Percentiles rank a stretch among this genome's conserved stretches.
phyloP scores from a whole-genome alignment of 2,329 filamentous ascomycete genomes.

The Alternaria gansuensis region DNA sequence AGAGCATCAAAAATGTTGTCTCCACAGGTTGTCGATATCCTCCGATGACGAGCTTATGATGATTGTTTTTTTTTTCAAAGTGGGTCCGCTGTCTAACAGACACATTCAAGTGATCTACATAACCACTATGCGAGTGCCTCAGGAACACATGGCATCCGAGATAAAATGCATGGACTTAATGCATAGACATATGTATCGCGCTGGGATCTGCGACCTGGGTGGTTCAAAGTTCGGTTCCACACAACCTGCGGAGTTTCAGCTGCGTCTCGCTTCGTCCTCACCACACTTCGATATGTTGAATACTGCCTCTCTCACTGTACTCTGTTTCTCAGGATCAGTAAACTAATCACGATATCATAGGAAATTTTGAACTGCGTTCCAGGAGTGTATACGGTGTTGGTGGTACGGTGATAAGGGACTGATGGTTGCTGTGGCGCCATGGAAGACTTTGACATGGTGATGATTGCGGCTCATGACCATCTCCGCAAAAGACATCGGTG shows the following conservation, averaged over 20 bases:
- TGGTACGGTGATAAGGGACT: neutral
- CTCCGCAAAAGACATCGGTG: neutral
- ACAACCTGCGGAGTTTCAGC: constrained; percentile 32
- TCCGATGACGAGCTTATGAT: no score
- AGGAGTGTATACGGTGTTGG: neutral
- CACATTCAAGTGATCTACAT: neutral
- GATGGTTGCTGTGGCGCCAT: neutral
- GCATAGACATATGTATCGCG: constrained; percentile 22
- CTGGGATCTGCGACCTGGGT: constrained; percentile 14
- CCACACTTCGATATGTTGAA: constrained; percentile 19
- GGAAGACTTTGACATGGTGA: neutral
- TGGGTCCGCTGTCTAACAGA: no score
- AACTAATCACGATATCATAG: neutral
- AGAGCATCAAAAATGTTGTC: no score
- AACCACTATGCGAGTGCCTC: constrained; percentile 17
- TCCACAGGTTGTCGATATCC: no score
- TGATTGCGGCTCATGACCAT: neutral
- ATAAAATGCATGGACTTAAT: constrained; percentile 16
- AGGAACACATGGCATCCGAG: constrained; percentile 28
- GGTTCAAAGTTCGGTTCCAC: constrained; percentile 24
- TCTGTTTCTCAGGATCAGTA: neutral
- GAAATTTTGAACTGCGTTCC: neutral
- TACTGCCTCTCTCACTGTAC: neutral
- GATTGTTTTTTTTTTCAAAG: no score
- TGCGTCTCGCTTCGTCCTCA: constrained; percentile 26